phyloP scores from a whole-genome alignment of 2,329 filamentous ascomycete species.

The Alternaria sp. region DNA sequence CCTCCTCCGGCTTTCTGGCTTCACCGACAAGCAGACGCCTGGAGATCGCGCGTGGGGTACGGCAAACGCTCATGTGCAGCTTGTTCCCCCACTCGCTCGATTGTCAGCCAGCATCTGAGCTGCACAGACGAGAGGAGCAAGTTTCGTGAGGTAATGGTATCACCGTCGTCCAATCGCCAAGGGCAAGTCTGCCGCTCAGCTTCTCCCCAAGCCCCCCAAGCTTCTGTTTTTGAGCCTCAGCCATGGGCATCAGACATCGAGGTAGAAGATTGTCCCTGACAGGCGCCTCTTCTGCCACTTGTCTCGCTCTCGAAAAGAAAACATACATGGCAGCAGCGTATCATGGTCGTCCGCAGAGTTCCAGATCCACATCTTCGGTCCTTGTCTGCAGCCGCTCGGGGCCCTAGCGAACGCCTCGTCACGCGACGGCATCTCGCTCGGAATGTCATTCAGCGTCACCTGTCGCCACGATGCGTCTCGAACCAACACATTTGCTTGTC shows the following conservation, averaged over 20 bases:
- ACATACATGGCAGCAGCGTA: conserved; percentile 19
- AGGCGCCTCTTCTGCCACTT: conserved; percentile 17
- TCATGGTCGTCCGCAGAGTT: conserved; percentile 5
- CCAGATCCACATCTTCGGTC: conserved; percentile 21
- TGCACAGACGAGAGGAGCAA: conserved; percentile 21
- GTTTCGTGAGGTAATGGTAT: conserved; percentile 44
- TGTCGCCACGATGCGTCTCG: conserved; percentile 28
- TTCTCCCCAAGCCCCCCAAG: conserved; percentile 7
- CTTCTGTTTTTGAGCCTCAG: conserved; percentile 29
- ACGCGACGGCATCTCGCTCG: conserved; percentile 29
- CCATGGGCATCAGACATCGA: conserved; percentile 21
- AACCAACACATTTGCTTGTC: conserved; percentile 15
- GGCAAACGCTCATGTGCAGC: conserved; percentile 18
- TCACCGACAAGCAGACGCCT: conserved; percentile 18
- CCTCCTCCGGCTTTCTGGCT: conserved; percentile 3
- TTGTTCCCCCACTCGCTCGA: conserved; percentile 22
- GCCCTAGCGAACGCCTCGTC: conserved; percentile 19
- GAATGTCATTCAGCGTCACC: conserved; percentile 32
- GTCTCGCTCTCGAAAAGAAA: conserved; percentile 19
- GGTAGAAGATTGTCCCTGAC: conserved; percentile 15
- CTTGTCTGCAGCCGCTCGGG: conserved; percentile 18
- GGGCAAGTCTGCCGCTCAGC: background rate
- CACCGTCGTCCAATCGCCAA: conserved; percentile 24
- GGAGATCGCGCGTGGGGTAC: background rate
- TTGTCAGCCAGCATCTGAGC: conserved; percentile 21